These are phyloP conservation scores for Fusarium sp. DNA, from an alignment of 2,329 filamentous ascomycete genomes.

Conservation along the genomic window DNA sequence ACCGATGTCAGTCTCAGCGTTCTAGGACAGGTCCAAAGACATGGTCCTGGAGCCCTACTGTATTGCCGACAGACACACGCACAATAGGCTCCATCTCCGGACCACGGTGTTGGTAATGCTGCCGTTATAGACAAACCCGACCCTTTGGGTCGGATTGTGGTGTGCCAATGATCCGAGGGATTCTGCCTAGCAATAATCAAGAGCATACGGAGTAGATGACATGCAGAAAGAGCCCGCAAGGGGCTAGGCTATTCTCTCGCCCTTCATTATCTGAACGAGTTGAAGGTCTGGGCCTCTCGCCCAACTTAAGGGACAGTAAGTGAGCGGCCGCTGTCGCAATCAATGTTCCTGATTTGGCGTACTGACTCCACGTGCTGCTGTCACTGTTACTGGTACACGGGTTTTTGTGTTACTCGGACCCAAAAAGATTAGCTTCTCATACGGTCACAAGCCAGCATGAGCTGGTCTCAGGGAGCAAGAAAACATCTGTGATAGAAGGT, in stretches of 20 bases:
- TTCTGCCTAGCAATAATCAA: not conserved
- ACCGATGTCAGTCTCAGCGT: not conserved
- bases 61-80: not conserved
- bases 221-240: not conserved
- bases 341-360: constrained; percentile 1
- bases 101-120: not conserved
- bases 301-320: not conserved
- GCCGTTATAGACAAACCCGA: not conserved
- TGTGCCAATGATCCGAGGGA: not conserved
- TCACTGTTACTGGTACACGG: not conserved
- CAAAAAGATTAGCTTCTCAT: not conserved
- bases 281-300: constrained; percentile 10
- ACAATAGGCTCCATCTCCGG: constrained; percentile 3
- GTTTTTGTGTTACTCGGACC: not conserved
- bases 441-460: not conserved
- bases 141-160: not conserved
- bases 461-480: not conserved
- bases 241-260: constrained; percentile 1
- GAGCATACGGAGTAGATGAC: not conserved
- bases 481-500: not conserved
- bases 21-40: not conserved
- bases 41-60: not conserved
- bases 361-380: not conserved
- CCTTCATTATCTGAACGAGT: not conserved
- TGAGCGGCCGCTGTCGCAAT: not conserved